These are phyloP conservation scores for Sphagnum magellanicum DNA, from an alignment of 228 moss, liverwort and hornwort genomes.

Conservation along the genomic window DNA sequence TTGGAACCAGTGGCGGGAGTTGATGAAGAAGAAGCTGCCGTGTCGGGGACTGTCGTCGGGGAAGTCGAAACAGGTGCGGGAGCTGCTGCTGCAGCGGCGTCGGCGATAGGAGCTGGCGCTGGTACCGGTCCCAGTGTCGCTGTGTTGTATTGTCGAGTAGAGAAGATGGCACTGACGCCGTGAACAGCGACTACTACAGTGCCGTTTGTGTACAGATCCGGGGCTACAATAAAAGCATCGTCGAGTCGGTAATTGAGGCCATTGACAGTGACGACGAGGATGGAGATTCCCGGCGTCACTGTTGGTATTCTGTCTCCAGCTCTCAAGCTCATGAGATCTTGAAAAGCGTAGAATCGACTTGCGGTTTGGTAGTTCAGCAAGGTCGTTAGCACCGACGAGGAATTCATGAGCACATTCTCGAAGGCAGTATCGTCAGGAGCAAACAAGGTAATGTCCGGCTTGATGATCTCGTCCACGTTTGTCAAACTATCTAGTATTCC, in stretches of 20 bases:
- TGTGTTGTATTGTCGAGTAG: constrained; percentile 7
- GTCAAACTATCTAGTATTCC: constrained; percentile 15
- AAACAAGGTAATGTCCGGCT: constrained; percentile 24
- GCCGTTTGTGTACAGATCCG: constrained; percentile 29
- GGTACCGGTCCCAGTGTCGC: too few species aligned
- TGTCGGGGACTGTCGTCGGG: too few species aligned
- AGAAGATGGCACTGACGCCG: constrained; percentile 24
- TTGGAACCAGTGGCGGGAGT: too few species aligned
- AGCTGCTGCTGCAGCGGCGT: too few species aligned
- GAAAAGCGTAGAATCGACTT: constrained; percentile 14
- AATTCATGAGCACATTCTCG: background rate
- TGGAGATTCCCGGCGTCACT: constrained; percentile 7
- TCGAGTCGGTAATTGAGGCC: constrained; percentile 17
- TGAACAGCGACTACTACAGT: constrained; percentile 18
- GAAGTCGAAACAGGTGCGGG: too few species aligned
- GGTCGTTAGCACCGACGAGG: background rate
- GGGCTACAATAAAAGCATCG: constrained; percentile 26
- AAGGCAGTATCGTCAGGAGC: constrained; percentile 23
- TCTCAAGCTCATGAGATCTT: constrained; percentile 25
- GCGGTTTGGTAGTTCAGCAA: constrained; percentile 14
- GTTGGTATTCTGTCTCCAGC: constrained; percentile 21
- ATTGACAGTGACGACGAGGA: constrained; percentile 13
- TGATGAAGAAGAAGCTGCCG: too few species aligned
- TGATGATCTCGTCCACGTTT: constrained; percentile 7
- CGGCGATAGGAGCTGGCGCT: too few species aligned